Conservation (phyloP, 345 rosid genomes). For the Eucalyptus leucophloia region DNA sequence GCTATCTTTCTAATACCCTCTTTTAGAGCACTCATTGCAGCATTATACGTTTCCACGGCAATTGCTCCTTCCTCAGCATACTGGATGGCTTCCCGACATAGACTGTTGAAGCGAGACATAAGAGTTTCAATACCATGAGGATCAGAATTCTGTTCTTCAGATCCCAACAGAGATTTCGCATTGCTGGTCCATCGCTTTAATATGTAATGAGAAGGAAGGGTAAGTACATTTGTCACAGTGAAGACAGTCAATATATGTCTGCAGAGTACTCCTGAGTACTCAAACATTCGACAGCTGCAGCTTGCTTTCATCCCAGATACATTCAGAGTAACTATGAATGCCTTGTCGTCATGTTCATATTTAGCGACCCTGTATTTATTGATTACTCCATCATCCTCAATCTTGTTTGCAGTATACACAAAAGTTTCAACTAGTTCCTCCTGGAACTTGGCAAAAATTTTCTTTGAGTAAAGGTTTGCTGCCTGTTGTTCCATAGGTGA, state of each 20-base stretch:
- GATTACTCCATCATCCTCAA: constrained; percentile 34
- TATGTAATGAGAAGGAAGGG: constrained; percentile 47
- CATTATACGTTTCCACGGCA: constrained; percentile 35
- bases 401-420: constrained; percentile 49
- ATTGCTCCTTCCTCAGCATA: constrained; percentile 52
- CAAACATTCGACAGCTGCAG: constrained; percentile 71
- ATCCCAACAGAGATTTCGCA: constrained; percentile 36
- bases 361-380: constrained; percentile 45
- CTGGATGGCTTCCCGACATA: constrained; percentile 42
- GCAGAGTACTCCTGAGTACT: constrained; percentile 52
- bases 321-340: constrained; percentile 26
- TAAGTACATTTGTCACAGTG: constrained; percentile 54
- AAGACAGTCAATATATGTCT: constrained; percentile 56
- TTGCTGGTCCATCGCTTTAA: constrained; percentile 52
- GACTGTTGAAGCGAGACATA: constrained; percentile 39
- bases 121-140: constrained; percentile 21
- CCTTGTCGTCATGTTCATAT: constrained; percentile 53
- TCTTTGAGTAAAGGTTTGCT: constrained; percentile 45
- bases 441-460: constrained; percentile 53
- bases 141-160: constrained; percentile 22
- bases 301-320: constrained; percentile 33
- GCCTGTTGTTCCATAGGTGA: constrained; percentile 75
- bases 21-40: constrained; percentile 25
- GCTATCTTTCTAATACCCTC: constrained; percentile 32
- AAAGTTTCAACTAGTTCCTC: constrained; percentile 68